Evolutionary conservation across 805 yeast genomes (phyloP).

Genomic region (Saccharomycopsis capsularis): DNA sequence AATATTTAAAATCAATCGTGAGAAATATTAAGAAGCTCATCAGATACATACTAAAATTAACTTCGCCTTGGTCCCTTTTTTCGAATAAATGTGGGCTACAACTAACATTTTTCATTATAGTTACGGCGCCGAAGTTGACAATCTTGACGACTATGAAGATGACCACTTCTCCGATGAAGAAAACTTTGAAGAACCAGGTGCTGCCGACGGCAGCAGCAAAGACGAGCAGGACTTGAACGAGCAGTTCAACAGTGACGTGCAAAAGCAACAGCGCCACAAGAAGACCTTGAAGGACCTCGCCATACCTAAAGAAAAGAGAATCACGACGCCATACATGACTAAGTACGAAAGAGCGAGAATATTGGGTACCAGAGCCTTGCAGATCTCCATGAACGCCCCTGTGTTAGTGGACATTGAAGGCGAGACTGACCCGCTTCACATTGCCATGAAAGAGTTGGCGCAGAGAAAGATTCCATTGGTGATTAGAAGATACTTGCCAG

Average conservation of each 20-base stretch:
- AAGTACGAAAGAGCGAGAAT: conserved; percentile 97
- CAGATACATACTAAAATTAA: conserved; percentile 1
- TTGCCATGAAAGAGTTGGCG: conserved; percentile 93
- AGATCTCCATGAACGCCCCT: conserved; percentile 97
- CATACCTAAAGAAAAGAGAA: conserved; percentile 79
- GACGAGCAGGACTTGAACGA: conserved; percentile 31
- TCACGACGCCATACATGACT: conserved; percentile 98
- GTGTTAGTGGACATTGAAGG: conserved; percentile 97
- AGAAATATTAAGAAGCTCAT: too few species aligned
- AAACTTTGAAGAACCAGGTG: conserved; percentile 32
- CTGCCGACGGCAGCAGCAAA: conserved; percentile 30
- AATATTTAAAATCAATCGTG: too few species aligned
- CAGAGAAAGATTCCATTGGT: conserved; percentile 94
- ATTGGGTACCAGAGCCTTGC: conserved; percentile 94
- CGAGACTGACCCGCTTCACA: conserved; percentile 96
- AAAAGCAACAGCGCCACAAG: conserved; percentile 36
- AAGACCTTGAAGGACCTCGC: conserved; percentile 76
- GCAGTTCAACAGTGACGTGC: conserved; percentile 35
- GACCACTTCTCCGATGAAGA: conserved; percentile 78
- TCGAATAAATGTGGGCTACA: too few species aligned
- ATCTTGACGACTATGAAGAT: conserved; percentile 76
- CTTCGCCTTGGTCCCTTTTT: not conserved
- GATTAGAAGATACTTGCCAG: conserved; percentile 93
- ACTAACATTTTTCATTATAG: conserved; percentile 38
- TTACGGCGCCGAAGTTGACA: conserved; percentile 61